Conservation (phyloP, 176 grass and related monocot genomes). For the Rhynchospora pubera region DNA sequence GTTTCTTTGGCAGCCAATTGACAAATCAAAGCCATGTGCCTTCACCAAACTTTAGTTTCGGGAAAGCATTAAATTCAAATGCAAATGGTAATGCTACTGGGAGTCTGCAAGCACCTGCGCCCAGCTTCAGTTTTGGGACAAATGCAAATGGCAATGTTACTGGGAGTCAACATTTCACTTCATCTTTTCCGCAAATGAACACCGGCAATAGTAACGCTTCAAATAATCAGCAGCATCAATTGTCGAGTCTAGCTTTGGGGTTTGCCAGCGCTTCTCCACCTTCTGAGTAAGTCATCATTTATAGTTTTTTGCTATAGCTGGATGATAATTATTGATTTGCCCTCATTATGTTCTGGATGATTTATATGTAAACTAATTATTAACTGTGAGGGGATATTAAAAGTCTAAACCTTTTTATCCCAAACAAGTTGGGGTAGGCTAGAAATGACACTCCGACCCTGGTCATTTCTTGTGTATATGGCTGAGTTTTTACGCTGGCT, state of each 20-base stretch:
- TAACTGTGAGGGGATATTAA: background rate
- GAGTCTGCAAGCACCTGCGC: background rate
- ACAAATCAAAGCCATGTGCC: slow-evolving; percentile 21
- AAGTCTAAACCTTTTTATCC: too few relatives aligned
- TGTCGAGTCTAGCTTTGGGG: slow-evolving; percentile 8
- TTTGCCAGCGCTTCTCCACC: background rate
- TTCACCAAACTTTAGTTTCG: too few relatives aligned
- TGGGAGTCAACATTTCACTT: background rate
- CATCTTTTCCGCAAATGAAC: background rate
- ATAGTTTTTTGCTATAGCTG: background rate
- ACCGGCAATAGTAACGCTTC: background rate
- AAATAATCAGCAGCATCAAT: slow-evolving; percentile 2
- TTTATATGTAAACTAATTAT: slow-evolving; percentile 5
- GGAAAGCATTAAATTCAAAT: background rate
- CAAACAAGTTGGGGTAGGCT: too few relatives aligned
- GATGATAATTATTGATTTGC: background rate
- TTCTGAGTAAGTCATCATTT: background rate
- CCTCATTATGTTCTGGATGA: background rate
- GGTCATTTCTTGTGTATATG: too few relatives aligned
- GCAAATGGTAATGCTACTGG: background rate
- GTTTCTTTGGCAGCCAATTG: slow-evolving; percentile 33
- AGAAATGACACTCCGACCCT: too few relatives aligned
- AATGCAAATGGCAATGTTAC: slow-evolving; percentile 8
- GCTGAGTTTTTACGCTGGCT: too few relatives aligned
- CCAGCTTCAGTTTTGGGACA: slow-evolving; percentile 15